Evolutionary conservation across 345 rosid species (phyloP).

Genomic region (Brassica carinata): DNA sequence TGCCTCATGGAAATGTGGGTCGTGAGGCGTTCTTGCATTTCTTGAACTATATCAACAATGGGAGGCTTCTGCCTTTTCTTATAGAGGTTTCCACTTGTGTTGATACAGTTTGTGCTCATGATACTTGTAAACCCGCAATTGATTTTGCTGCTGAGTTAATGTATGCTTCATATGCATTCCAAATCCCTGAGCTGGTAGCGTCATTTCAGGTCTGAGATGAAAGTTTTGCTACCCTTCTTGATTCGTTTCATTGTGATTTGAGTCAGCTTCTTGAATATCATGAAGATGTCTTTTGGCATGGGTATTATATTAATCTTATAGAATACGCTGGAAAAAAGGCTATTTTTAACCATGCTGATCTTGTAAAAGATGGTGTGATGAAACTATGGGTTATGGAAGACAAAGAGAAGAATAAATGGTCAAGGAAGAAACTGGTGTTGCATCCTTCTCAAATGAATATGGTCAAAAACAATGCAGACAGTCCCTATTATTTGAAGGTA

Average conservation of each 20-base stretch:
- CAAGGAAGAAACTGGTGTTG: not conserved
- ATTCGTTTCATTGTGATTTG: constrained; percentile 70
- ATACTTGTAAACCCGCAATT: constrained; percentile 85
- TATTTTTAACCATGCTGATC: not conserved
- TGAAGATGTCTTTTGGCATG: not conserved
- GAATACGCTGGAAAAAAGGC: not conserved
- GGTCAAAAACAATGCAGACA: not conserved
- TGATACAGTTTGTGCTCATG: constrained; percentile 69
- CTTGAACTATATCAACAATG: constrained; percentile 76
- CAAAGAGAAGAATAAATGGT: constrained; percentile 1
- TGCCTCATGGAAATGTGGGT: constrained; percentile 74
- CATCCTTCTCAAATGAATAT: not conserved
- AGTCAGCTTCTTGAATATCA: constrained; percentile 53
- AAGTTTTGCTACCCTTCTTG: no score
- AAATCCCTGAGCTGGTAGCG: constrained; percentile 71
- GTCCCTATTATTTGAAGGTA: not conserved
- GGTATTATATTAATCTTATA: not conserved
- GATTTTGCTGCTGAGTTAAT: constrained; percentile 76
- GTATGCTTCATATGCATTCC: constrained; percentile 81
- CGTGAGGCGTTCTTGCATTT: constrained; percentile 73
- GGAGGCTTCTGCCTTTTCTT: constrained; percentile 72
- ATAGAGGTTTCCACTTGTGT: constrained; percentile 79
- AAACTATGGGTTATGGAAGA: not conserved
- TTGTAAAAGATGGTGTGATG: not conserved
- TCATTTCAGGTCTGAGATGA: constrained; percentile 68